Evolutionary conservation across 352 stramenopile genomes (phyloP).

Genomic region (Pythium folliculosum): DNA sequence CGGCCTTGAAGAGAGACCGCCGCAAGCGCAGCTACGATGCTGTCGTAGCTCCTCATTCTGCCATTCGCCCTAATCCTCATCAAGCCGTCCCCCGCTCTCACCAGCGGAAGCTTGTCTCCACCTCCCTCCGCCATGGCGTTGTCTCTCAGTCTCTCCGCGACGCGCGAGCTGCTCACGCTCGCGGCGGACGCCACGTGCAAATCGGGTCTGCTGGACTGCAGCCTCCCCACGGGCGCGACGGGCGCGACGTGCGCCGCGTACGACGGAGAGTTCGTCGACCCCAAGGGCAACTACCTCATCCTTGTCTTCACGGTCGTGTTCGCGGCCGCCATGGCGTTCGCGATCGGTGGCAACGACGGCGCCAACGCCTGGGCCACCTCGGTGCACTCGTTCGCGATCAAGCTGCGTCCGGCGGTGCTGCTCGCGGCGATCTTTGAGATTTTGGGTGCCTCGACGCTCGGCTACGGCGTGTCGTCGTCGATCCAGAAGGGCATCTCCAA

Average conservation of each 20-base stretch:
- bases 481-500: slow-evolving; percentile 58
- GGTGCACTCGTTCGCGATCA: slow-evolving; percentile 72
- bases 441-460: slow-evolving; percentile 75
- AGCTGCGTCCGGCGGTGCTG: slow-evolving; percentile 63
- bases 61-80: not conserved
- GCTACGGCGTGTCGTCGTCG: slow-evolving; percentile 70
- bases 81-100: not conserved
- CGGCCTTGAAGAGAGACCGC: no score
- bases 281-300: slow-evolving; percentile 32
- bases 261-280: slow-evolving; percentile 28
- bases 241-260: slow-evolving; percentile 24
- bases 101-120: no score
- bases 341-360: slow-evolving; percentile 83
- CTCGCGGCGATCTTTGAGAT: slow-evolving; percentile 81
- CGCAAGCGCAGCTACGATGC: no score
- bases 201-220: slow-evolving; percentile 27
- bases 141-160: slow-evolving; percentile 13
- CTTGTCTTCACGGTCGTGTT: slow-evolving; percentile 26
- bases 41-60: not conserved
- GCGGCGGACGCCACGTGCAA: slow-evolving; percentile 20
- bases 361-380: slow-evolving; percentile 86
- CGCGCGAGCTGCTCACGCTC: slow-evolving; percentile 17
- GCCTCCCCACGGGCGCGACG: not conserved
- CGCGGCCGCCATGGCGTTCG: slow-evolving; percentile 38
- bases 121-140: slow-evolving; percentile 3